These are phyloP conservation scores for Aegilops longissima DNA, from an alignment of 176 grass and related monocot species.

Conservation along the genomic window DNA sequence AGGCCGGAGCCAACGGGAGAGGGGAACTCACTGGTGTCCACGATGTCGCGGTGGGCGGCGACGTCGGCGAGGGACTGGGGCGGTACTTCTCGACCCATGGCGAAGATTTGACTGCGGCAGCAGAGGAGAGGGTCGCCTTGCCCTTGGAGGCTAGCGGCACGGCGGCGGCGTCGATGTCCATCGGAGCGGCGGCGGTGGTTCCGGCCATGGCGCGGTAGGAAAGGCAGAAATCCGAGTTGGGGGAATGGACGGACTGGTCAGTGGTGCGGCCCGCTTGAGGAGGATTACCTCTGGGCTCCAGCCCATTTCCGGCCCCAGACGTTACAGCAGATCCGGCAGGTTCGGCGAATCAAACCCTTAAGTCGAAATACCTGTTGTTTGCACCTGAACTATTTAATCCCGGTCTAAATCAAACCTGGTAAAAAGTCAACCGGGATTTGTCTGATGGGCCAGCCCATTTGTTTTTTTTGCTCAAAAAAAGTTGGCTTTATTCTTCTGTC, in stretches of 20 bases:
- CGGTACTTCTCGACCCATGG: slow-evolving; percentile 98
- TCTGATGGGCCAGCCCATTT: too few relatives aligned
- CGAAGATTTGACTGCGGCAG: slow-evolving; percentile 46
- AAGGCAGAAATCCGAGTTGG: slow-evolving; percentile 35
- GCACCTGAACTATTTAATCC: too few relatives aligned
- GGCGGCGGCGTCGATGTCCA: slow-evolving; percentile 74
- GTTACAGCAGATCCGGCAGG: too few relatives aligned
- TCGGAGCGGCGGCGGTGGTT: slow-evolving; percentile 47
- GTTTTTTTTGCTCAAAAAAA: too few relatives aligned
- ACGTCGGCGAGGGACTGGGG: slow-evolving; percentile 87
- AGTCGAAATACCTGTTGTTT: too few relatives aligned
- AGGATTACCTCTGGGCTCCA: too few relatives aligned
- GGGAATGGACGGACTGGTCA: neutral
- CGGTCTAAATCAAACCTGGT: too few relatives aligned
- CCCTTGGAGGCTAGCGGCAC: slow-evolving; percentile 34
- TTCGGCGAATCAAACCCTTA: too few relatives aligned
- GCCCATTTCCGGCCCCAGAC: too few relatives aligned
- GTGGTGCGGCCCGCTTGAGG: too few relatives aligned
- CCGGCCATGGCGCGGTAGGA: slow-evolving; percentile 42
- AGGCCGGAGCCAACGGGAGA: neutral
- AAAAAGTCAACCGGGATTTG: too few relatives aligned
- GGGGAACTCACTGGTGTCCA: slow-evolving; percentile 69
- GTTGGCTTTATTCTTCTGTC: too few relatives aligned
- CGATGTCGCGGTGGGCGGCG: slow-evolving; percentile 91
- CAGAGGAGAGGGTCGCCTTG: slow-evolving; percentile 35